Evolutionary conservation across 345 rosid species (phyloP).

Genomic region (Rhodomyrtus tomentosa): DNA sequence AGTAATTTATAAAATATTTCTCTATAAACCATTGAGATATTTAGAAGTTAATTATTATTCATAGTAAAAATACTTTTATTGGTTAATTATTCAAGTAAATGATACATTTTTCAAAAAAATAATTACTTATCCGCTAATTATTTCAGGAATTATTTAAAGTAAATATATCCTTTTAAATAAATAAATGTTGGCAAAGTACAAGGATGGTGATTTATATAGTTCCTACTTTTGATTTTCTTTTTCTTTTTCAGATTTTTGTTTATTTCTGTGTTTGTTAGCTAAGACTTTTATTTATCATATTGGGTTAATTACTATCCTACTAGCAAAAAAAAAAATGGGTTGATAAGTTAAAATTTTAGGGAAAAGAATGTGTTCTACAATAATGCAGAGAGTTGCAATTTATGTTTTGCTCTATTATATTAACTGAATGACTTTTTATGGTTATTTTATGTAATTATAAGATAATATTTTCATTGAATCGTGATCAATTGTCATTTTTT

Average conservation of each 20-base stretch:
- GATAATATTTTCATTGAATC: background rate
- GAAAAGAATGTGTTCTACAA: background rate
- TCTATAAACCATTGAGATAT: no score
- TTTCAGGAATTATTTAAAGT: no score
- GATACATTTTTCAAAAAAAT: no score
- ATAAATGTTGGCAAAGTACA: no score
- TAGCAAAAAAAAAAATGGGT: background rate
- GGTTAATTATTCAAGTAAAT: no score
- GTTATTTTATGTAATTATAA: background rate
- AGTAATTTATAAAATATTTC: no score
- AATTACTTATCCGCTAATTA: no score
- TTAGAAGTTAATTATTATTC: no score
- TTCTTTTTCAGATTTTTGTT: background rate
- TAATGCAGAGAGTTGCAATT: background rate
- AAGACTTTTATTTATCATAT: background rate
- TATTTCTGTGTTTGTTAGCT: background rate
- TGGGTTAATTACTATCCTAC: background rate
- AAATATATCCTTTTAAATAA: no score
- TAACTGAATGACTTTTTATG: background rate
- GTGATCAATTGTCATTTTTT: rapidly evolving
- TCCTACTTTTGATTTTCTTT: background rate
- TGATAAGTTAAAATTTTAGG: background rate
- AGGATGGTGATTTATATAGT: no score
- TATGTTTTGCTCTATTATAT: background rate
- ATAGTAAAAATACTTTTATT: no score